Conservation (phyloP, 805 yeast species). For the Spathaspora girioi region DNA sequence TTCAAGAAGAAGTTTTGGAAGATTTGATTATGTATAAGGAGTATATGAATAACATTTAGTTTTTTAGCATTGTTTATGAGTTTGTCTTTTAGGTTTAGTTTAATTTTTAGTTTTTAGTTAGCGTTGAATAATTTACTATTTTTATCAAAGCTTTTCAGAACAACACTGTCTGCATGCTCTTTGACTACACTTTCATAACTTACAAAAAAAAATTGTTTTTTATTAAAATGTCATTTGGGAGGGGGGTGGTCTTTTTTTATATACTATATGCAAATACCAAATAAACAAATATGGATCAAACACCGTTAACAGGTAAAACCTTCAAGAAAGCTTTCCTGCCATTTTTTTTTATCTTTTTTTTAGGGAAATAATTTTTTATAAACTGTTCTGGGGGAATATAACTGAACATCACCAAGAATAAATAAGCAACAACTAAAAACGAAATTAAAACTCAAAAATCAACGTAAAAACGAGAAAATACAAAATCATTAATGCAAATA, state of each 20-base stretch:
- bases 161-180: not conserved
- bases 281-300: not conserved
- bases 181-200: too few relatives aligned
- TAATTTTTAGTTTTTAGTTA: not conserved
- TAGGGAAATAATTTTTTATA: not conserved
- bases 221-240: not conserved
- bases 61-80: not conserved
- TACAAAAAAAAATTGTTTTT: not conserved
- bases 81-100: not conserved
- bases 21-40: slow-evolving; percentile 31
- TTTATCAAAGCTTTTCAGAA: not conserved
- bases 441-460: not conserved
- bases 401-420: not conserved
- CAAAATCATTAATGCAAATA: not conserved
- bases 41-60: not conserved
- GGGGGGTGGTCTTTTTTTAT: not conserved
- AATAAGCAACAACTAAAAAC: not conserved
- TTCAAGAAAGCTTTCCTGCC: not conserved
- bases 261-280: not conserved
- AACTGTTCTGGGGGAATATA: not conserved
- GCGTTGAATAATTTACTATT: not conserved
- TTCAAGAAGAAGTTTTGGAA: slow-evolving; percentile 38
- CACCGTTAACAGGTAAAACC: not conserved
- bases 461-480: slow-evolving; percentile 1
- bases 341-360: not conserved